phyloP scores from a whole-genome alignment of 345 rosid genomes.

The Populus euphratica region DNA sequence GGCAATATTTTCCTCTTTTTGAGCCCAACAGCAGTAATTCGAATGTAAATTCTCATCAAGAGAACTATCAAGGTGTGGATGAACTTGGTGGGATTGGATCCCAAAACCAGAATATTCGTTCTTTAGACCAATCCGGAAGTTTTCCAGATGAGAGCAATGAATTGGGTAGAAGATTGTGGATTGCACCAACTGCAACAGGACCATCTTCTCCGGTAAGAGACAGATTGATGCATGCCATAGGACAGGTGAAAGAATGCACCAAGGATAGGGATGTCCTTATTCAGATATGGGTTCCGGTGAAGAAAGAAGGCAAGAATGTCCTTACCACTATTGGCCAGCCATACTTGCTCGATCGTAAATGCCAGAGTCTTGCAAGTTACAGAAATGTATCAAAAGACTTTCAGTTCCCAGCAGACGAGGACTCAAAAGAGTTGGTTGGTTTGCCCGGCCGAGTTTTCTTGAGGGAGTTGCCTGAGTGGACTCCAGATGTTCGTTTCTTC shows the following conservation, averaged over 20 bases:
- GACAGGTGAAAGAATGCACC: constrained; percentile 48
- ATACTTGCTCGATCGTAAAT: constrained; percentile 45
- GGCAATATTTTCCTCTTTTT: constrained; percentile 24
- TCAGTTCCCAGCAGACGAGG: constrained; percentile 69
- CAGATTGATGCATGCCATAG: constrained; percentile 53
- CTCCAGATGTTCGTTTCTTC: constrained; percentile 92
- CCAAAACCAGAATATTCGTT: constrained; percentile 19
- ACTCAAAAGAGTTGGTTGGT: constrained; percentile 55
- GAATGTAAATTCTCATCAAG: constrained; percentile 26
- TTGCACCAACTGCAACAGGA: constrained; percentile 42
- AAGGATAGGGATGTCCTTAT: constrained; percentile 58
- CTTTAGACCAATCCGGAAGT: constrained; percentile 31
- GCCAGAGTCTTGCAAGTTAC: constrained; percentile 59
- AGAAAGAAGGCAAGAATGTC: constrained; percentile 53
- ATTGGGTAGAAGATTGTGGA: constrained; percentile 59
- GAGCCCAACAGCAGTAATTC: constrained; percentile 22
- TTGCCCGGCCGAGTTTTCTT: constrained; percentile 83
- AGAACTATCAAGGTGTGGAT: constrained; percentile 29
- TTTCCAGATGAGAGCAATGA: constrained; percentile 42
- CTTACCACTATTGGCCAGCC: constrained; percentile 81
- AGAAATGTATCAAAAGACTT: constrained; percentile 63
- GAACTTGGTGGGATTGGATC: constrained; percentile 22
- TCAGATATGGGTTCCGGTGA: constrained; percentile 85
- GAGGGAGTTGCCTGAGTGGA: constrained; percentile 83
- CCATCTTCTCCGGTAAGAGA: constrained; percentile 49